Evolutionary conservation across 2,329 filamentous ascomycete species (phyloP).

Genomic region (Macrophomina tecta): DNA sequence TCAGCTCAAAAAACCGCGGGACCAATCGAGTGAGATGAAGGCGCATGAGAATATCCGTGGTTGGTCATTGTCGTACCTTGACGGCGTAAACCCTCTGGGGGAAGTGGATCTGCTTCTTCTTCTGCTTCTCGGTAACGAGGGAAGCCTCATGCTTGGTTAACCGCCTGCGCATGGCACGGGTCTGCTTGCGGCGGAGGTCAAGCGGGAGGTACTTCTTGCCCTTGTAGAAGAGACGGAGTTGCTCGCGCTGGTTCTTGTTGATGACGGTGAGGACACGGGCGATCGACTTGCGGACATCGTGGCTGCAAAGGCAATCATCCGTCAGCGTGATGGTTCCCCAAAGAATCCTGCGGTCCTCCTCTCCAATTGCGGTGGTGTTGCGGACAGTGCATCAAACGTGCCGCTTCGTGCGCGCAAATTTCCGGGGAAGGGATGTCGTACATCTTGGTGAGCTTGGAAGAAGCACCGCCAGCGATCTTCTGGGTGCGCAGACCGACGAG

Average conservation of each 20-base stretch:
- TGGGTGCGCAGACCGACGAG: constrained; percentile 95
- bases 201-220: constrained; percentile 99
- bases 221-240: constrained; percentile 99
- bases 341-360: neutral
- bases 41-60: neutral
- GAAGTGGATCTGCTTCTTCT: constrained; percentile 96
- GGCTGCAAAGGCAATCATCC: constrained; percentile 61
- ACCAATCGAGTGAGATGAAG: too few species aligned
- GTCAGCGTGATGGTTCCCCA: constrained; percentile 24
- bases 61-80: constrained; percentile 69
- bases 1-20: neutral
- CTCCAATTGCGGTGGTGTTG: constrained; percentile 4
- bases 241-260: constrained; percentile 98
- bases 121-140: constrained; percentile 87
- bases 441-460: constrained; percentile 98
- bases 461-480: constrained; percentile 92
- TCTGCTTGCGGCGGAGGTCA: constrained; percentile 98
- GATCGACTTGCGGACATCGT: constrained; percentile 99
- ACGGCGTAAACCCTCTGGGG: constrained; percentile 98
- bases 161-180: constrained; percentile 94
- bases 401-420: constrained; percentile 8
- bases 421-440: constrained; percentile 58
- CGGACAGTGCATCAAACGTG: neutral
- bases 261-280: constrained; percentile 98
- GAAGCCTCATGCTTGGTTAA: constrained; percentile 90